Conservation (phyloP, 176 grass and related monocot species). For the Aegilops bicornis region DNA sequence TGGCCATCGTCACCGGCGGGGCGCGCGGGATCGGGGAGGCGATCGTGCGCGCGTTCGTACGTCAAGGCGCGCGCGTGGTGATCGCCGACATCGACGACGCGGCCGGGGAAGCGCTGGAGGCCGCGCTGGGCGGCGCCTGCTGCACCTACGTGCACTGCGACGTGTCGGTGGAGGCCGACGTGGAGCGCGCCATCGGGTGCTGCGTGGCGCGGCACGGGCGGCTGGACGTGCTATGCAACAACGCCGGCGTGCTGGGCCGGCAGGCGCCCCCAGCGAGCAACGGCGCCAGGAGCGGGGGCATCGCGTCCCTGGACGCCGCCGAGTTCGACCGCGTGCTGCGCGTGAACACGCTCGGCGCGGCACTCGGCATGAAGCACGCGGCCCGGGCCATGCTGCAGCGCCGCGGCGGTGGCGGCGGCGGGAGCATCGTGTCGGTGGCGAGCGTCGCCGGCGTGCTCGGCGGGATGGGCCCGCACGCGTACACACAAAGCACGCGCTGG, state of each 20-base stretch:
- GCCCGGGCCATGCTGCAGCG: conserved; percentile 45
- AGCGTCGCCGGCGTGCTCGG: conserved; percentile 39
- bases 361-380: conserved; percentile 53
- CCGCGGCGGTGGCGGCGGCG: not conserved
- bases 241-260: too few species aligned
- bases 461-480: conserved; percentile 43
- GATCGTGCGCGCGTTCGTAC: conserved; percentile 49
- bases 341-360: not conserved
- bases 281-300: conserved; percentile 33
- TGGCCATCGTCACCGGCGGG: conserved; percentile 69
- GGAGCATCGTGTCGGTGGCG: conserved; percentile 52
- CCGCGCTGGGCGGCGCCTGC: too few species aligned
- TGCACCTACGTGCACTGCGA: too few species aligned
- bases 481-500: conserved; percentile 47
- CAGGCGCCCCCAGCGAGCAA: not conserved
- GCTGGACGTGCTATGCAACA: too few species aligned
- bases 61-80: conserved; percentile 52
- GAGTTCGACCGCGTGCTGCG: conserved; percentile 28
- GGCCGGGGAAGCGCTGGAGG: too few species aligned
- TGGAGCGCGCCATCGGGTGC: too few species aligned
- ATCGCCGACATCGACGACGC: too few species aligned
- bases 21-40: conserved; percentile 69
- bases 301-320: conserved; percentile 52
- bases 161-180: too few species aligned
- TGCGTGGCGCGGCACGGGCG: too few species aligned